Conservation (phyloP, 2,329 filamentous ascomycete genomes). For the Colletotrichum orbiculare region DNA sequence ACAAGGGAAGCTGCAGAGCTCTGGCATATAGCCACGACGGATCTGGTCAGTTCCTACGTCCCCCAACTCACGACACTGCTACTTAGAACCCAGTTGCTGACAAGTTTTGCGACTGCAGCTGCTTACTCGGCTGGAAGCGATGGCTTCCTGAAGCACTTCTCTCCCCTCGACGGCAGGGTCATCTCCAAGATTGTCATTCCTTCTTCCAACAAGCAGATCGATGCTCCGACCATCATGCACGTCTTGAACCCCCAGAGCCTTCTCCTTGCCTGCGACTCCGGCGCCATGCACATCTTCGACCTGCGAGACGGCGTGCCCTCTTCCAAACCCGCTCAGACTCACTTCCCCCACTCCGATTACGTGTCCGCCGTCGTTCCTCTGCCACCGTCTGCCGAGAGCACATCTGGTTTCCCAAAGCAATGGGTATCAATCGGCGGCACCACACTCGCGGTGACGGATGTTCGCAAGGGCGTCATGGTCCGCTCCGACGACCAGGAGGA, state of each 20-base stretch:
- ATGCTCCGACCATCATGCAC: conserved; percentile 84
- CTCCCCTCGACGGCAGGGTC: conserved; percentile 72
- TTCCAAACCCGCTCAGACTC: conserved; percentile 78
- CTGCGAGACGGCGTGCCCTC: conserved; percentile 71
- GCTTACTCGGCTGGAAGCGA: conserved; percentile 74
- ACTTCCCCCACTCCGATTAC: conserved; percentile 92
- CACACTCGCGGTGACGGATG: conserved; percentile 89
- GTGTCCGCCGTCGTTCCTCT: conserved; percentile 88
- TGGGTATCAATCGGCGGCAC: conserved; percentile 95
- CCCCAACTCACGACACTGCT: background rate
- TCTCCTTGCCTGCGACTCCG: conserved; percentile 90
- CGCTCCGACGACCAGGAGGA: conserved; percentile 96
- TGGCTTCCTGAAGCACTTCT: conserved; percentile 67
- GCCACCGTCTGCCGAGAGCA: conserved; percentile 82
- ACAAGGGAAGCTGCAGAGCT: conserved; percentile 92
- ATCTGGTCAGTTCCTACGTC: conserved; percentile 64
- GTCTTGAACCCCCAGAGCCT: conserved; percentile 88
- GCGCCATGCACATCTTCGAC: conserved; percentile 89
- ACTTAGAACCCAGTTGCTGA: conserved; percentile 31
- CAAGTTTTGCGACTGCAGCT: conserved; percentile 47
- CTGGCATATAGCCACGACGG: conserved; percentile 85
- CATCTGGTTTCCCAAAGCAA: conserved; percentile 90
- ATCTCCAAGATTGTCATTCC: conserved; percentile 86
- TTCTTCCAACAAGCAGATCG: conserved; percentile 61
- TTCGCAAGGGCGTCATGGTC: conserved; percentile 86